Percentiles rank a stretch among this genome's conserved stretches.
Conservation (phyloP, 306 rosid species). For the Inga oerstediana region DNA sequence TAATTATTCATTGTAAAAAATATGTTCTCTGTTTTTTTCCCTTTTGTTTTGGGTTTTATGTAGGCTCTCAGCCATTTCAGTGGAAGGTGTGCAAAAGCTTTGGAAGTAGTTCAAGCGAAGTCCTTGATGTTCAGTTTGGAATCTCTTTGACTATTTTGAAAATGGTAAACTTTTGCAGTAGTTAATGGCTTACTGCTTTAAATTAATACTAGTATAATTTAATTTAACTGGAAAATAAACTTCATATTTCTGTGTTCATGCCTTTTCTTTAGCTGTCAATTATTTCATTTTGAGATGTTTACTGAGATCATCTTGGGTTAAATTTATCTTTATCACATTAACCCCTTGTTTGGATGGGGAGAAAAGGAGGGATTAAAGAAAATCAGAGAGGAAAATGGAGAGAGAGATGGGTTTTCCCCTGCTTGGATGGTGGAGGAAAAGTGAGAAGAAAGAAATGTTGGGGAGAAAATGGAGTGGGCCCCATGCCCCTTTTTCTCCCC, state of each 20-base stretch:
- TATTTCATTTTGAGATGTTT: neutral
- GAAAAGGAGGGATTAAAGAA: too few species aligned
- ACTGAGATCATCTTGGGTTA: neutral
- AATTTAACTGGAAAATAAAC: neutral
- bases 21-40: neutral
- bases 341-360: neutral
- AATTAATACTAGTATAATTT: neutral
- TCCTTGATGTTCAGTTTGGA: slow-evolving; percentile 86
- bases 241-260: slow-evolving; percentile 5
- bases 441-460: too few species aligned
- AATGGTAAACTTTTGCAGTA: slow-evolving; percentile 60
- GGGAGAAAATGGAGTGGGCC: too few species aligned
- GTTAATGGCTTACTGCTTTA: neutral
- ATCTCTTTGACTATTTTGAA: slow-evolving; percentile 61
- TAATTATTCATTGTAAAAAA: neutral
- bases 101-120: slow-evolving; percentile 54
- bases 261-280: slow-evolving; percentile 2
- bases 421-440: too few species aligned
- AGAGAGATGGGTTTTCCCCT: too few species aligned
- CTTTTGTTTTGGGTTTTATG: neutral
- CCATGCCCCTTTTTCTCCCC: too few species aligned
- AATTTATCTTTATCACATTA: neutral
- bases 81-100: slow-evolving; percentile 86
- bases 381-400: too few species aligned
- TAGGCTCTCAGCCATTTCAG: slow-evolving; percentile 72